Conservation (phyloP, 2,329 filamentous ascomycete species). For the Didymella pinodella region DNA sequence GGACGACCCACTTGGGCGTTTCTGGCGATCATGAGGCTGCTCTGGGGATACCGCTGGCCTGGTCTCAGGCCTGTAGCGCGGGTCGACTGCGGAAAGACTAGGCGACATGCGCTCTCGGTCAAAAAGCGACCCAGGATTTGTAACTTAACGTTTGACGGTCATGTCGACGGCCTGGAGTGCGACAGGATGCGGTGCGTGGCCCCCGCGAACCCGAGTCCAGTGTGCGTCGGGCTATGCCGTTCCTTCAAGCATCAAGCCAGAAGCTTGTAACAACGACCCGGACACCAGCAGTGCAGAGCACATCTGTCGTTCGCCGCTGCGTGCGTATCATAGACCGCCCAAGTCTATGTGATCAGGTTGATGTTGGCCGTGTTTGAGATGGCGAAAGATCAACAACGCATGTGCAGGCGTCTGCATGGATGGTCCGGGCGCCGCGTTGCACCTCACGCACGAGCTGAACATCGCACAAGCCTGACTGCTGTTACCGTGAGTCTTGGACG, state of each 20-base stretch:
- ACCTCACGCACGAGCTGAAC: slow-evolving; percentile 10
- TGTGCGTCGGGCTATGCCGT: slow-evolving; percentile 18
- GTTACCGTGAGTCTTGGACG: slow-evolving; percentile 1
- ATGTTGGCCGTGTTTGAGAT: slow-evolving; percentile 17
- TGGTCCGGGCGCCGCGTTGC: neutral
- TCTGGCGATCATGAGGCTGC: slow-evolving; percentile 18
- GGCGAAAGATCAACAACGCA: slow-evolving; percentile 17
- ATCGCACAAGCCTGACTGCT: slow-evolving; percentile 1
- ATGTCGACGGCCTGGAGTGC: slow-evolving; percentile 2
- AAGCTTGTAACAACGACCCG: slow-evolving; percentile 1
- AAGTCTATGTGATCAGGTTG: neutral
- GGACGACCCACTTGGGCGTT: slow-evolving; percentile 16
- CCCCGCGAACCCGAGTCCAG: slow-evolving; percentile 15
- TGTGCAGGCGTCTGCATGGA: slow-evolving; percentile 4
- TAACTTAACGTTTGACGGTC: slow-evolving; percentile 10
- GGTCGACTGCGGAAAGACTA: slow-evolving; percentile 2
- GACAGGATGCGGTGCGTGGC: slow-evolving; percentile 6
- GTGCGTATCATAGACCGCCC: neutral
- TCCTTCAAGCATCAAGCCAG: slow-evolving; percentile 20
- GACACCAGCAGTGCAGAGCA: neutral
- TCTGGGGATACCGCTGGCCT: slow-evolving; percentile 12
- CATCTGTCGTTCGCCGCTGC: slow-evolving; percentile 1
- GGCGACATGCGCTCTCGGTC: neutral
- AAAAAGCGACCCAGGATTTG: slow-evolving; percentile 1
- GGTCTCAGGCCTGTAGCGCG: slow-evolving; percentile 9